A percentile compares a stretch with the other conserved stretches of the same genome.
Conservation (phyloP, 306 rosid species). For the Abrus pulchellus region DNA sequence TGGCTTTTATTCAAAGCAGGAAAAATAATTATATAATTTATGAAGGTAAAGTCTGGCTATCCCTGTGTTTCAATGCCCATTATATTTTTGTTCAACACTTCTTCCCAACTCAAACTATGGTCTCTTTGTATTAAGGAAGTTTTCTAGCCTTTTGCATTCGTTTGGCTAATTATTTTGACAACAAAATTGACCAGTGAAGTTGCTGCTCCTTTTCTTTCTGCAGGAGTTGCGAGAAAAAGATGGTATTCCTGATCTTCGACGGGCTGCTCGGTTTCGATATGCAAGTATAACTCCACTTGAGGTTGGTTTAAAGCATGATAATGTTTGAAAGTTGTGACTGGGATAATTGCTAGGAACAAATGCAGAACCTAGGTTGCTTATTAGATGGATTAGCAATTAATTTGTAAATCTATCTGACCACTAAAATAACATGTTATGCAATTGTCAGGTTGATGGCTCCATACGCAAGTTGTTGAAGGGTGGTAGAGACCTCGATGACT, state of each 20-base stretch:
- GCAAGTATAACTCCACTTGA: conserved; percentile 75
- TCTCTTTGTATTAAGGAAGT: conserved; percentile 17
- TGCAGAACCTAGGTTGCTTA: conserved; percentile 24
- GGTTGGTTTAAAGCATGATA: conserved; percentile 64
- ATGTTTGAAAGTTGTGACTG: conserved; percentile 24
- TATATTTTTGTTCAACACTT: conserved; percentile 28
- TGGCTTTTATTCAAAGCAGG: conserved; percentile 48
- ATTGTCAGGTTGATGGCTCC: conserved; percentile 69
- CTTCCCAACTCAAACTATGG: conserved; percentile 28
- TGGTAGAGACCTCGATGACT: conserved; percentile 79
- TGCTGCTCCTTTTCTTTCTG: conserved; percentile 42
- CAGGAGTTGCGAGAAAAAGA: conserved; percentile 82
- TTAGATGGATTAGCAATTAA: conserved; percentile 9
- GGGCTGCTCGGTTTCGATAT: conserved; percentile 87
- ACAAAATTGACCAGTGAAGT: conserved; percentile 42
- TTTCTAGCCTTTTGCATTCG: background rate
- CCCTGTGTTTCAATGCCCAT: conserved; percentile 37
- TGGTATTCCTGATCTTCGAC: conserved; percentile 90
- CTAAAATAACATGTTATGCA: conserved; percentile 32
- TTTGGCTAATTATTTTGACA: conserved; percentile 39
- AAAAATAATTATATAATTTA: conserved; percentile 35
- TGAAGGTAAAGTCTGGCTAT: conserved; percentile 30
- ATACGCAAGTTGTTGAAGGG: conserved; percentile 69
- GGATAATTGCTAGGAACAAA: conserved; percentile 37
- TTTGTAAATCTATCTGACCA: conserved; percentile 17